Conservation (phyloP, 202 grass and related monocot genomes). For the Bolboschoenoplectus hybrid region DNA sequence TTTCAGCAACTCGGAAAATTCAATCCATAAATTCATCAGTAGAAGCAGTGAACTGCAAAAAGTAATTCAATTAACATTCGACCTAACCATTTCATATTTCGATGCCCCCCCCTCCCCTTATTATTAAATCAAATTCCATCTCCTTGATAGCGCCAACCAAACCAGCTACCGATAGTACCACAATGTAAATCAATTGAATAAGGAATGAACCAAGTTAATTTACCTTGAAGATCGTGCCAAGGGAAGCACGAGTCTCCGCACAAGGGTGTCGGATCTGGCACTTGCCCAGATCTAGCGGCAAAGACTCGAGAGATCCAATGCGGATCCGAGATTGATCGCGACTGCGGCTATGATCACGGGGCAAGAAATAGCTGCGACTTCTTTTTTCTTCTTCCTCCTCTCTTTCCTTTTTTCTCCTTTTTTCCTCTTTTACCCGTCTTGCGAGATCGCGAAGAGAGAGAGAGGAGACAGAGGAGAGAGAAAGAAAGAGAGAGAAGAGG, state of each 20-base stretch:
- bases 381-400: conserved; percentile 14
- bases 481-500: conserved; percentile 20
- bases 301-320: conserved; percentile 22
- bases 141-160: neutral
- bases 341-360: neutral
- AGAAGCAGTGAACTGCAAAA: conserved; percentile 1
- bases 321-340: conserved; percentile 20
- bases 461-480: neutral
- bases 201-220: neutral
- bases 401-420: conserved; percentile 6
- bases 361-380: neutral
- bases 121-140: conserved; percentile 16
- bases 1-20: neutral
- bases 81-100: neutral
- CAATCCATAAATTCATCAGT: conserved; percentile 6
- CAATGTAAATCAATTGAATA: conserved; percentile 18
- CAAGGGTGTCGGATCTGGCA: conserved; percentile 22
- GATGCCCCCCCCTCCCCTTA: neutral
- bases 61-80: neutral
- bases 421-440: conserved; percentile 39
- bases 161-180: neutral
- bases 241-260: neutral
- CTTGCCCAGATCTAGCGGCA: conserved; percentile 36
- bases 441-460: conserved; percentile 46
- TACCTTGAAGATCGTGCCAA: conserved; percentile 29